These are phyloP conservation scores for Aspergillus ustus DNA, from an alignment of 2,329 filamentous ascomycete genomes.

Conservation along the genomic window DNA sequence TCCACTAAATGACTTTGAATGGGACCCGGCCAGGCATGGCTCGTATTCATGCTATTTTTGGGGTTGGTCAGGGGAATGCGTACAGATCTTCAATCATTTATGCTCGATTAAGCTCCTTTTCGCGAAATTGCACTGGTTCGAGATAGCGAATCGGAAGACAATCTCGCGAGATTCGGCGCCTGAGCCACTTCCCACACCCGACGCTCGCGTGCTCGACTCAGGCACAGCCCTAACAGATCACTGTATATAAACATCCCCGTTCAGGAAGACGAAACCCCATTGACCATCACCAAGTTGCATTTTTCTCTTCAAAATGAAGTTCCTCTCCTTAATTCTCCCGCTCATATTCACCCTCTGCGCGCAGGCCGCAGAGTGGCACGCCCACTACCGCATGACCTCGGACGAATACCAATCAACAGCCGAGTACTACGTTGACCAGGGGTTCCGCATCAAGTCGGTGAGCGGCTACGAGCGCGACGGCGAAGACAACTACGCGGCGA, in stretches of 20 bases:
- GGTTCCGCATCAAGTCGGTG: slow-evolving; percentile 17
- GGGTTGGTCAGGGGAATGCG: background rate
- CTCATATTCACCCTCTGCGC: slow-evolving; percentile 13
- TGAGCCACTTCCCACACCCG: too few species aligned
- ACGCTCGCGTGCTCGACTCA: too few species aligned
- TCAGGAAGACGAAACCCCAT: too few species aligned
- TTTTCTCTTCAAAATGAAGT: slow-evolving; percentile 4
- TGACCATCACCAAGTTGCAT: background rate
- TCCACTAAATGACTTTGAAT: background rate
- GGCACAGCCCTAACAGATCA: too few species aligned
- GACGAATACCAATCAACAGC: slow-evolving; percentile 20
- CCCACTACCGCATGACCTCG: slow-evolving; percentile 19
- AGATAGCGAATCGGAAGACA: background rate
- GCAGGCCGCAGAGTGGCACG: slow-evolving; percentile 20
- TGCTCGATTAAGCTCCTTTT: background rate
- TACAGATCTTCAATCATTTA: background rate
- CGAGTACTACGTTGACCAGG: slow-evolving; percentile 16
- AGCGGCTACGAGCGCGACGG: slow-evolving; percentile 18
- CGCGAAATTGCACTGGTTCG: background rate
- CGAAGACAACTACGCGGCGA: slow-evolving; percentile 19
- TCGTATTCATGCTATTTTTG: slow-evolving; percentile 1
- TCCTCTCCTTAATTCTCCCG: slow-evolving; percentile 7
- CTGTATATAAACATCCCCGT: too few species aligned
- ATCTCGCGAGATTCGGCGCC: background rate
- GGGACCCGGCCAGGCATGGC: background rate